These are phyloP conservation scores for Penicillium occitanis DNA, from an alignment of 2,329 filamentous ascomycete genomes.

Conservation along the genomic window DNA sequence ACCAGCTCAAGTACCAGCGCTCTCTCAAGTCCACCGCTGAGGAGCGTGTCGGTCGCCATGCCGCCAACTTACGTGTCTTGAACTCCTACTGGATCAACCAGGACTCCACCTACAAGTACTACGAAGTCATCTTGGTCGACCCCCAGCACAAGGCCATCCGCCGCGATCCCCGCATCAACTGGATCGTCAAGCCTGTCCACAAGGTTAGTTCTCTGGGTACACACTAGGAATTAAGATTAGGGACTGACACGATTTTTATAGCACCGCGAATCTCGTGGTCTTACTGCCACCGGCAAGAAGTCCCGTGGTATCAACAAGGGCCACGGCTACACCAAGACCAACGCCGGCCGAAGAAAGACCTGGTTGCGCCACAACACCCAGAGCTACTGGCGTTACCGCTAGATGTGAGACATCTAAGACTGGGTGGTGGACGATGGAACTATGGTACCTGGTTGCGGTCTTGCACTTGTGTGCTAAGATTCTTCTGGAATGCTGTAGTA, in stretches of 20 bases:
- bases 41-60: slow-evolving; percentile 99
- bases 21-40: slow-evolving; percentile 96
- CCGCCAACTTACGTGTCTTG: slow-evolving; percentile 97
- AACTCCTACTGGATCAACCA: slow-evolving; percentile 99
- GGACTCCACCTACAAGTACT: slow-evolving; percentile 99
- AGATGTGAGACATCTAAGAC: slow-evolving; percentile 30
- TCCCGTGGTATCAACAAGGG: slow-evolving; percentile 99
- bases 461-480: slow-evolving; percentile 30
- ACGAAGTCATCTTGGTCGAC: slow-evolving; percentile 99
- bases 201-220: slow-evolving; percentile 55
- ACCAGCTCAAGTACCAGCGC: slow-evolving; percentile 99
- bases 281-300: slow-evolving; percentile 99
- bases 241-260: slow-evolving; percentile 35
- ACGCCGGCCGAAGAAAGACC: slow-evolving; percentile 96
- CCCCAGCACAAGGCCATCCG: slow-evolving; percentile 99
- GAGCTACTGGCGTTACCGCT: slow-evolving; percentile 97
- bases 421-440: slow-evolving; percentile 28
- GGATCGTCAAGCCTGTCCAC: slow-evolving; percentile 99
- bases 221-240: too few species aligned
- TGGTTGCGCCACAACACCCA: slow-evolving; percentile 99
- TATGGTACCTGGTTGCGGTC: slow-evolving; percentile 33
- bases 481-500: slow-evolving; percentile 10
- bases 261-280: slow-evolving; percentile 97
- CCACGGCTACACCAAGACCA: slow-evolving; percentile 98
- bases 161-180: slow-evolving; percentile 99